Evolutionary conservation across 1,284 basidiomycete species (phyloP).

Genomic region (Leccinum pallidistipes): DNA sequence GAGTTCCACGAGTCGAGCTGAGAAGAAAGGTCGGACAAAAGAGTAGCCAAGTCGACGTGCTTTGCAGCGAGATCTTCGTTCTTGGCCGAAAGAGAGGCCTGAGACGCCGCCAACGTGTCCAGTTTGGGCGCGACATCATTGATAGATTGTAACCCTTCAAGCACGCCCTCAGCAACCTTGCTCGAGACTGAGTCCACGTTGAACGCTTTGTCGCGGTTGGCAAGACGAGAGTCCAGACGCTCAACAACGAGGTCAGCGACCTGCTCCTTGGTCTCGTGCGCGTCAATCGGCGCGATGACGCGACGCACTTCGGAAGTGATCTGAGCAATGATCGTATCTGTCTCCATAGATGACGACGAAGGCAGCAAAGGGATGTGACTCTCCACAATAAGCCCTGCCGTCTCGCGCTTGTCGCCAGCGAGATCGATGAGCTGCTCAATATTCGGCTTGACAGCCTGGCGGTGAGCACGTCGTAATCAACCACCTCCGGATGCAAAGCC

Average conservation of each 20-base stretch:
- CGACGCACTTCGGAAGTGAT: slow-evolving; percentile 67
- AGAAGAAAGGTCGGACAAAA: slow-evolving; percentile 45
- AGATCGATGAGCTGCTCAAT: slow-evolving; percentile 84
- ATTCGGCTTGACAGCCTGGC: slow-evolving; percentile 78
- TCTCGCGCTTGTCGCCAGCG: slow-evolving; percentile 82
- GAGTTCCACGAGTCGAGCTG: slow-evolving; percentile 31
- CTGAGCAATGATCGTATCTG: slow-evolving; percentile 53
- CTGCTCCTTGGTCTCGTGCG: slow-evolving; percentile 81
- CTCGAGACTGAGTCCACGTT: slow-evolving; percentile 59
- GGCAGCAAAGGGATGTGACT: slow-evolving; percentile 68
- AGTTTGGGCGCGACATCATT: slow-evolving; percentile 39
- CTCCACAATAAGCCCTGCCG: slow-evolving; percentile 75
- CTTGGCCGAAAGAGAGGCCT: slow-evolving; percentile 42
- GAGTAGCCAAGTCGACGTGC: slow-evolving; percentile 36
- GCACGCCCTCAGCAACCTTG: slow-evolving; percentile 56
- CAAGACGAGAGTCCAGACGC: slow-evolving; percentile 73
- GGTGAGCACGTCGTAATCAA: slow-evolving; percentile 78
- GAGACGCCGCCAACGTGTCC: slow-evolving; percentile 43
- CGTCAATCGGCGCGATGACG: slow-evolving; percentile 71
- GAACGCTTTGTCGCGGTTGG: slow-evolving; percentile 69
- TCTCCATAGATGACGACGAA: slow-evolving; percentile 48
- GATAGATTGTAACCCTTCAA: slow-evolving; percentile 49
- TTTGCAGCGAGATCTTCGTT: slow-evolving; percentile 37
- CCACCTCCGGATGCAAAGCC: slow-evolving; percentile 56
- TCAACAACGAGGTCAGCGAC: slow-evolving; percentile 84